Base-by-base conservation (phyloP, 495 filamentous ascomycete species). In the Penicillium diatomitis region DNA sequence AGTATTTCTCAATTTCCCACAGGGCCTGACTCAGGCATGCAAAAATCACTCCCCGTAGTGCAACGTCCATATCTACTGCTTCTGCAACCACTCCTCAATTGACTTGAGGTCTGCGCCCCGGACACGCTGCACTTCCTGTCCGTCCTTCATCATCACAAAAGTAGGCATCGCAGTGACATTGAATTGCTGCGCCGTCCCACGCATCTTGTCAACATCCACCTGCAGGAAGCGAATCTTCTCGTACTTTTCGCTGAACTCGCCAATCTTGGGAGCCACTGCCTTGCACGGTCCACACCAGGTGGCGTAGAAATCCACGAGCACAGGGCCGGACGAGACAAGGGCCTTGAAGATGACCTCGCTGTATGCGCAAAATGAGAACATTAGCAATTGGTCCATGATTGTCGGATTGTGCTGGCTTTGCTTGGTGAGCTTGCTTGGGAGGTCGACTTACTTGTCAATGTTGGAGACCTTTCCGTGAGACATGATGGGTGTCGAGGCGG, bases 81-180 rank as follows among this genome's bases (percentile, higher is more conserved):
- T 32, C 41, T 44, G 41, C 41, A 44, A 27, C 41, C 41, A 44
- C 12, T 44, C 30, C 12, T 76, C 67, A 33, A 90, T 54, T 12
- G 75, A 77, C 49, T 65, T 64, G 3, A 81, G 75, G 61, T 87
- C 88, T 38, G 88, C 89, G 41, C 89, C 89, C 12, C 88, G 73
- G 46, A 95, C 70, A 62, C 87, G 84, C 32, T 55, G 51, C 30
- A 58, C 34, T 80, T 73, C 49, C 56, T 83, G 69, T 38, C 85
- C 87, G 57, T 83, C 66, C 74, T 85, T 87, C 77, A 91, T 89
- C 46, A 90, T 58, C 8, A 81, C 46, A 67, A 96, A 94, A 10
- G 90, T 94, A 33, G 90, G 90, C 90, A 96, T 95, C 54, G 90
- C 88, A 55, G 84, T 83, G 62, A 96, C 79, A 49, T 76, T 72